Percentiles rank a stretch among this genome's conserved stretches.
Evolutionary conservation across 106 monocot genomes (phyloP).

Genomic region (Allium cepa): DNA sequence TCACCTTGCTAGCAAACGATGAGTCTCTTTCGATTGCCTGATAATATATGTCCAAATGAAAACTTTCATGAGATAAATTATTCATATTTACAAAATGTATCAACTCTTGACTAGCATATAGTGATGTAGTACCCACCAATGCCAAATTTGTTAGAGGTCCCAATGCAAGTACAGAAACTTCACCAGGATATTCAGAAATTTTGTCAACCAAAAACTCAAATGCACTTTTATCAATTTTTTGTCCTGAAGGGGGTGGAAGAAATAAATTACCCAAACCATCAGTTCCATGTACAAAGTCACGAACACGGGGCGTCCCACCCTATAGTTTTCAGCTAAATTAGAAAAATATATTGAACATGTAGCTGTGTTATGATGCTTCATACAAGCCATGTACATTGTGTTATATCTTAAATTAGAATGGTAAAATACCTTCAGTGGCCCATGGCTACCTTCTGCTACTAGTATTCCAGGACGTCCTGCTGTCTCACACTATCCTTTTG

Average conservation of each 20-base stretch:
- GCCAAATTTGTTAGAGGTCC: slow-evolving; percentile 93
- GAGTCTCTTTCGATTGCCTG: slow-evolving; percentile 92
- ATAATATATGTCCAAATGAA: not conserved
- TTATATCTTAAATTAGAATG: no score
- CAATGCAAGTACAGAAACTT: slow-evolving; percentile 79
- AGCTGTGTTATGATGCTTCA: no score
- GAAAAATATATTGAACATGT: no score
- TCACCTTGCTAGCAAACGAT: slow-evolving; percentile 80
- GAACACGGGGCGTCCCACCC: slow-evolving; percentile 63
- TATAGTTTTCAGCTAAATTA: slow-evolving; percentile 5
- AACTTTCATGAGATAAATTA: no score
- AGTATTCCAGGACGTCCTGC: slow-evolving; percentile 18
- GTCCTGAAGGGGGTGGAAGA: slow-evolving; percentile 39
- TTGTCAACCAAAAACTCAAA: slow-evolving; percentile 78
- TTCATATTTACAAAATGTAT: not conserved
- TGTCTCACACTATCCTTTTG: slow-evolving; percentile 52
- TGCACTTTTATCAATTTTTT: slow-evolving; percentile 54
- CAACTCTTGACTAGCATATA: not conserved
- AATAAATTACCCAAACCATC: slow-evolving; percentile 78
- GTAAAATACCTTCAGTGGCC: slow-evolving; percentile 32
- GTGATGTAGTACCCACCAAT: slow-evolving; percentile 40
- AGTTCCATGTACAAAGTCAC: slow-evolving; percentile 89
- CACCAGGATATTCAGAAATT: slow-evolving; percentile 67
- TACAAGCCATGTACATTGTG: not conserved
- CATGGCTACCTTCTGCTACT: slow-evolving; percentile 33